A percentile compares a stretch with the other conserved stretches of the same genome.
Conservation (phyloP, 2,329 filamentous ascomycete genomes). For the Penicillium sp. region DNA sequence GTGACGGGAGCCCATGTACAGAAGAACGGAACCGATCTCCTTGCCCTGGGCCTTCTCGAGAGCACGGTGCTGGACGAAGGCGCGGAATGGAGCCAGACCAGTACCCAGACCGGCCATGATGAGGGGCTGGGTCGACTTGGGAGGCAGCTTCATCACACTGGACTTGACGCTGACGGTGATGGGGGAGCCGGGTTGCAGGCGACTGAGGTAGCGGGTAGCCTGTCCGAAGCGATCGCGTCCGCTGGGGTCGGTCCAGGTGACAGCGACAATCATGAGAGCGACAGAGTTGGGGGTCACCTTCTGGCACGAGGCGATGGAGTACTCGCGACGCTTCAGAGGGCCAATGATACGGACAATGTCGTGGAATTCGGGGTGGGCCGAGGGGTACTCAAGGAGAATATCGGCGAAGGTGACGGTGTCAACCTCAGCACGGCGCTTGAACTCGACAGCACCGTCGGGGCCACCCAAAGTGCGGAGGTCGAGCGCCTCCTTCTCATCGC, state of each 20-base stretch:
- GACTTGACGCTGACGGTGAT: constrained; percentile 96
- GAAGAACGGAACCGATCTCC: constrained; percentile 86
- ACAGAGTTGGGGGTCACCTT: constrained; percentile 90
- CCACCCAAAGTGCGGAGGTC: constrained; percentile 76
- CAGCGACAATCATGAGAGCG: constrained; percentile 93
- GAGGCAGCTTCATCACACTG: constrained; percentile 97
- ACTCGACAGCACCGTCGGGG: constrained; percentile 80
- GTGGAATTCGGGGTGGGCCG: constrained; percentile 84
- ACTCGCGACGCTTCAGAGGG: constrained; percentile 94
- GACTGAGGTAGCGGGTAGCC: constrained; percentile 85
- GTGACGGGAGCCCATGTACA: constrained; percentile 97
- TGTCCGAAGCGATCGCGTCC: constrained; percentile 91
- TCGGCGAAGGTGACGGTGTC: constrained; percentile 93
- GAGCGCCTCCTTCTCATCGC: constrained; percentile 79
- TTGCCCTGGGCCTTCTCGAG: constrained; percentile 98
- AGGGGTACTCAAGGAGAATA: constrained; percentile 84
- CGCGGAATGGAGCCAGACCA: constrained; percentile 97
- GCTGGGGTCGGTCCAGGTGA: constrained; percentile 88
- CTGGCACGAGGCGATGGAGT: constrained; percentile 98
- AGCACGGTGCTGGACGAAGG: constrained; percentile 96
- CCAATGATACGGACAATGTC: constrained; percentile 85
- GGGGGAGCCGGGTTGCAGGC: constrained; percentile 72
- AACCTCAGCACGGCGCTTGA: constrained; percentile 88
- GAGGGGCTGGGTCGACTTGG: constrained; percentile 83
- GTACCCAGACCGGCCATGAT: constrained; percentile 99